A percentile compares a stretch with the other conserved stretches of the same genome.
These are phyloP conservation scores for Pistacia atlantica DNA, from an alignment of 345 rosid species.

Conservation along the genomic window DNA sequence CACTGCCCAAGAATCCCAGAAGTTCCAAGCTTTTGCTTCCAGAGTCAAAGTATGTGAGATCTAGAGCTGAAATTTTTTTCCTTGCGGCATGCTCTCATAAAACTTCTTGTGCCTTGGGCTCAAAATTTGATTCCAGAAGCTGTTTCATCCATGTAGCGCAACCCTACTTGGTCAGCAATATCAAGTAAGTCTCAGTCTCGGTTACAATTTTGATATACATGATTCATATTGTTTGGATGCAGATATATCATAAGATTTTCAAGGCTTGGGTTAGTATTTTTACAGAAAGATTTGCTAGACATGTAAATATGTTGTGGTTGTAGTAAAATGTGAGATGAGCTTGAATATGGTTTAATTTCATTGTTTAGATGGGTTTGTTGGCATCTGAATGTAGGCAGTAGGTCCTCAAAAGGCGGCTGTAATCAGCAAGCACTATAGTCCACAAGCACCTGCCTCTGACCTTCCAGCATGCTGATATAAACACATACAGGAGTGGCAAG, in stretches of 20 bases:
- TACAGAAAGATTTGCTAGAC: background rate
- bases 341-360: background rate
- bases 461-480: background rate
- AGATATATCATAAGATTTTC: background rate
- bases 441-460: background rate
- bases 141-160: slow-evolving; percentile 33
- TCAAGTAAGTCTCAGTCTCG: slow-evolving; percentile 33
- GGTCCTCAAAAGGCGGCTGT: background rate
- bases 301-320: background rate
- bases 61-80: slow-evolving; percentile 28
- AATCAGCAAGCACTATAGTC: background rate
- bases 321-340: background rate
- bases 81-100: slow-evolving; percentile 25
- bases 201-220: background rate
- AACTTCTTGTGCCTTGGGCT: slow-evolving; percentile 36
- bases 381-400: background rate
- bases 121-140: slow-evolving; percentile 35
- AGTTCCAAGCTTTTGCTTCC: slow-evolving; percentile 19
- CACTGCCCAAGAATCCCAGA: slow-evolving; percentile 31
- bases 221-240: background rate
- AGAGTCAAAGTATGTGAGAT: slow-evolving; percentile 28
- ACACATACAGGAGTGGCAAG: background rate
- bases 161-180: slow-evolving; percentile 35
- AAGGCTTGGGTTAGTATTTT: background rate
- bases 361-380: background rate